A percentile compares a stretch with the other conserved stretches of the same genome.
Evolutionary conservation across 2,329 filamentous ascomycete species (phyloP).

Genomic region (Lasiodiplodia sp.): DNA sequence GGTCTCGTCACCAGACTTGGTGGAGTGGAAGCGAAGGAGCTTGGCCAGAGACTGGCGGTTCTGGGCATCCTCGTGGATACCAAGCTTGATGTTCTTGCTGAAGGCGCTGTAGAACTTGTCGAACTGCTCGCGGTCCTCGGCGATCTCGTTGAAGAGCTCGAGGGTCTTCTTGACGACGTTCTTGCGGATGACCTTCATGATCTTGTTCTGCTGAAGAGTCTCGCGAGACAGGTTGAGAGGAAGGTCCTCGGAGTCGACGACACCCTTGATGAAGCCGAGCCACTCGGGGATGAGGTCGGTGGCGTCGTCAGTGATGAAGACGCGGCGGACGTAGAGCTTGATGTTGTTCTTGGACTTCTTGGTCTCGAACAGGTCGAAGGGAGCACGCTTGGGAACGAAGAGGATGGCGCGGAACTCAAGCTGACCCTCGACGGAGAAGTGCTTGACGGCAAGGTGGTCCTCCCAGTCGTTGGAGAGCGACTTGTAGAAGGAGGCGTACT

Average conservation of each 20-base stretch:
- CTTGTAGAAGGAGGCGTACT: constrained; percentile 99
- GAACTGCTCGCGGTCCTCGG: constrained; percentile 99
- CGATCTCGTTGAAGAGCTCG: constrained; percentile 98
- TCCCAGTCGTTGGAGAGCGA: constrained; percentile 99
- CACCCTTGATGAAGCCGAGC: constrained; percentile 99
- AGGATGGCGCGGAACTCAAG: constrained; percentile 99
- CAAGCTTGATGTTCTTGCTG: constrained; percentile 99
- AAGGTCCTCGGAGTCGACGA: constrained; percentile 99
- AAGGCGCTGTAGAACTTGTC: constrained; percentile 99
- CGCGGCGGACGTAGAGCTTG: constrained; percentile 99
- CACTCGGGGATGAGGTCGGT: constrained; percentile 99
- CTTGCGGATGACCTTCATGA: constrained; percentile 99
- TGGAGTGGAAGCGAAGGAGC: constrained; percentile 98
- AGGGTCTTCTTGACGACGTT: constrained; percentile 99
- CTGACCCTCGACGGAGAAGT: constrained; percentile 99
- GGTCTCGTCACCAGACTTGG: constrained; percentile 95
- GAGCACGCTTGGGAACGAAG: constrained; percentile 99
- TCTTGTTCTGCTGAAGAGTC: constrained; percentile 99
- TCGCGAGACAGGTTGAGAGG: constrained; percentile 99
- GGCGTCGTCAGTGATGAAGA: constrained; percentile 99
- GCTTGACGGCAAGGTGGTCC: constrained; percentile 99
- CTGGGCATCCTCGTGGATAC: constrained; percentile 99
- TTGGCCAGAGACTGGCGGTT: constrained; percentile 93
- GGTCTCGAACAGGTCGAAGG: constrained; percentile 99
- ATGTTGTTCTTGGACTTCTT: constrained; percentile 99